phyloP scores from a whole-genome alignment of 2,329 filamentous ascomycete species.

The Dactylellina drechsleri region DNA sequence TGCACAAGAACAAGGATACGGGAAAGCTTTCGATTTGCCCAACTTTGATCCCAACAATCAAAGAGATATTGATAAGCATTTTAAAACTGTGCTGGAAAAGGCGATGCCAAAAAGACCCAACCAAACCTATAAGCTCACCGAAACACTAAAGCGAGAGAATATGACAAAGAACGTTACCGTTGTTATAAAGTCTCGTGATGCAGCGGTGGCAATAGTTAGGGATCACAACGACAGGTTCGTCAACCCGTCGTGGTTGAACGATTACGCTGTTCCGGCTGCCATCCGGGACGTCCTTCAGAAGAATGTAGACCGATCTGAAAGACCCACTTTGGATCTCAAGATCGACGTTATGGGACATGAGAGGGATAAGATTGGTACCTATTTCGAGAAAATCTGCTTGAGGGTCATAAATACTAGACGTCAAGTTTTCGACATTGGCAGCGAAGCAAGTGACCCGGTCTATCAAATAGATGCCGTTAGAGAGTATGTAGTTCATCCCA shows the following conservation, averaged over 20 bases:
- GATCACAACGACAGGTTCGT: slow-evolving; percentile 30
- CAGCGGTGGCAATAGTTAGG: slow-evolving; percentile 42
- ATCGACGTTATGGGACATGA: slow-evolving; percentile 38
- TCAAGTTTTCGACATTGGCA: slow-evolving; percentile 24
- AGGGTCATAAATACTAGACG: slow-evolving; percentile 37
- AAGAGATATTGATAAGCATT: slow-evolving; percentile 26
- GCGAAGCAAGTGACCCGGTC: slow-evolving; percentile 21
- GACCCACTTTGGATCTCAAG: slow-evolving; percentile 21
- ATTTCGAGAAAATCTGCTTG: slow-evolving; percentile 35
- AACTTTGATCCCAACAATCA: slow-evolving; percentile 31
- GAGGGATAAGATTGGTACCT: slow-evolving; percentile 25
- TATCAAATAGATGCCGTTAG: slow-evolving; percentile 58
- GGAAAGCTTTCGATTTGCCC: slow-evolving; percentile 36
- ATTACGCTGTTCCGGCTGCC: slow-evolving; percentile 32
- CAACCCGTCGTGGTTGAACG: slow-evolving; percentile 41
- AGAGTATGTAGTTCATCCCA: slow-evolving; percentile 54
- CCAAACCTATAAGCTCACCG: slow-evolving; percentile 22
- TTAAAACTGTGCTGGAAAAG: slow-evolving; percentile 1
- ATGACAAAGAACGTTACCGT: slow-evolving; percentile 40
- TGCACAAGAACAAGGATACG: slow-evolving; percentile 44
- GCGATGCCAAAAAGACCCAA: slow-evolving; percentile 37
- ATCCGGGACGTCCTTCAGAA: slow-evolving; percentile 23
- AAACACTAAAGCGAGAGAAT: slow-evolving; percentile 25
- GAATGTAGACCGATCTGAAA: slow-evolving; percentile 26
- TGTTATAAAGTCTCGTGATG: slow-evolving; percentile 41